Conservation (phyloP, 2,329 filamentous ascomycete species). For the Sporothrix dimorphospora region DNA sequence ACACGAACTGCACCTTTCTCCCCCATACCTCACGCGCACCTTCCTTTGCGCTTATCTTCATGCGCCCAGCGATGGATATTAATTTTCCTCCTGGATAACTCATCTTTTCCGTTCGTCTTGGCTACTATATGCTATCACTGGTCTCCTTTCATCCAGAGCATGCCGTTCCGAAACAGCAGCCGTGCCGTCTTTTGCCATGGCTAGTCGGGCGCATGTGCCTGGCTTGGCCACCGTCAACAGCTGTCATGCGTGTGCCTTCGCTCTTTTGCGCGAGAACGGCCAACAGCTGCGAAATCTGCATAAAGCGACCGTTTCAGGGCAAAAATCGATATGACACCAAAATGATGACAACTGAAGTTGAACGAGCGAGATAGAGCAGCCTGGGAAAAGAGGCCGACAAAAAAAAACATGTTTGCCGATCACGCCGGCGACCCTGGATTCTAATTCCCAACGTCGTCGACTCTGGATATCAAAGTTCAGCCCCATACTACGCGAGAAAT, state of each 20-base stretch:
- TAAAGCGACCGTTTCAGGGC: constrained; percentile 1
- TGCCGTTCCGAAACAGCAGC: constrained; percentile 21
- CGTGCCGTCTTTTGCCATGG: constrained; percentile 23
- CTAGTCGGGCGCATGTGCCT: neutral
- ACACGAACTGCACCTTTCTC: neutral
- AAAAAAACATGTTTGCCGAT: neutral
- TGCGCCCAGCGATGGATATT: neutral
- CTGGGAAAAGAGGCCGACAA: too few species aligned
- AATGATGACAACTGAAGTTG: neutral
- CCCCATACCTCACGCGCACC: neutral
- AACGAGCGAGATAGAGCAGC: neutral
- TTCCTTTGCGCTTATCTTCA: neutral
- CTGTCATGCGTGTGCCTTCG: neutral
- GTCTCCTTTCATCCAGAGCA: constrained; percentile 16
- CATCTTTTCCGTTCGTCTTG: neutral
- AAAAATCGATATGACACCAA: neutral
- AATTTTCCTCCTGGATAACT: neutral
- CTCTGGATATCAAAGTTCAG: neutral
- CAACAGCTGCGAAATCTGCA: neutral
- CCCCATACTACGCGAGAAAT: too few species aligned
- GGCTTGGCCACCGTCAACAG: neutral
- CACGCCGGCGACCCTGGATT: neutral
- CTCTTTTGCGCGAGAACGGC: neutral
- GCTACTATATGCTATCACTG: constrained; percentile 13
- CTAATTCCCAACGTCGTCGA: too few species aligned